Evolutionary conservation across 75 land plant species (phyloP).

Genomic region (Ceratopteris richardii): DNA sequence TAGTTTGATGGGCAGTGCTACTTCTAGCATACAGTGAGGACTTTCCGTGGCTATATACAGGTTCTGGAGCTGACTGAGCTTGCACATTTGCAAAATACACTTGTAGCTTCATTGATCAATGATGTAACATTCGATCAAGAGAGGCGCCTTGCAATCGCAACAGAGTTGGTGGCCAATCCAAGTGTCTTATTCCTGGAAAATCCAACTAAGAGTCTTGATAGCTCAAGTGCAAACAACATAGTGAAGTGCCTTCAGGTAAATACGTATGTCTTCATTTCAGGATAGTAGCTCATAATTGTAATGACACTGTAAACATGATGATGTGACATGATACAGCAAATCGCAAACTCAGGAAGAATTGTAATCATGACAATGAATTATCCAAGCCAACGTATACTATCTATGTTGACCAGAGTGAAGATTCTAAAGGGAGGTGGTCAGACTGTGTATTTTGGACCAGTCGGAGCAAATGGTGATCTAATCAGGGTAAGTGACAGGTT

Average conservation of each 20-base stretch:
- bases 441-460: slow-evolving; percentile 22
- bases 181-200: slow-evolving; percentile 29
- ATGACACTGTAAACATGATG: too few relatives aligned
- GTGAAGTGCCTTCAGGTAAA: background rate
- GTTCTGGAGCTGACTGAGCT: slow-evolving; percentile 14
- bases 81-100: slow-evolving; percentile 4
- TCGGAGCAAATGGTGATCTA: slow-evolving; percentile 13
- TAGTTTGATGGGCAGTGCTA: too few relatives aligned
- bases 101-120: slow-evolving; percentile 7
- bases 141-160: slow-evolving; percentile 21
- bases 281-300: too few relatives aligned
- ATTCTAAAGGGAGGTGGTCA: slow-evolving; percentile 27
- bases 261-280: background rate
- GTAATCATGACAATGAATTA: slow-evolving; percentile 13
- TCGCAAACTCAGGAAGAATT: slow-evolving; percentile 3
- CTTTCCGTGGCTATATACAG: slow-evolving; percentile 5
- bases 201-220: slow-evolving; percentile 18
- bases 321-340: background rate
- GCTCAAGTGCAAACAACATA: background rate
- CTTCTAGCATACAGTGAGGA: too few relatives aligned
- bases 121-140: slow-evolving; percentile 13
- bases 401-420: slow-evolving; percentile 11
- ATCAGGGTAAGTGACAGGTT: slow-evolving; percentile 1
- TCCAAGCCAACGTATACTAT: slow-evolving; percentile 11
- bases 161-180: slow-evolving; percentile 29